Evolutionary conservation across 768 basidiomycete genomes (phyloP), one percentile per base, ranked within the genome.

Genomic region (Psilocybe subaeruginosa): DNA sequence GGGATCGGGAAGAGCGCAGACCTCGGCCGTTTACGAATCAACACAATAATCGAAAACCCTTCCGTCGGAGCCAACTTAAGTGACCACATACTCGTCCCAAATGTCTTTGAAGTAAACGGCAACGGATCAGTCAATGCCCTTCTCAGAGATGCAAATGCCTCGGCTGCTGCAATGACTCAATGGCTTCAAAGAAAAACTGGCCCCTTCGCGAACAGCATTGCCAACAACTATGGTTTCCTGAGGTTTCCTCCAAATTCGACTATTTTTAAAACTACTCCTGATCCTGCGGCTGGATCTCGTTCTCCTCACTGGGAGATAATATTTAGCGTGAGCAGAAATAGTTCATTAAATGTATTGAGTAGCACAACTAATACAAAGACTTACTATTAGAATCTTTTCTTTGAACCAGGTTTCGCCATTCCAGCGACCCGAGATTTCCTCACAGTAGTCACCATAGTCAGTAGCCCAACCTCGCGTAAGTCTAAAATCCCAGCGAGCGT

Each of bases 391-490:
- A 66, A 64, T 54, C 62, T 67, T 48, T 68, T 56, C 50, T 47
- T 66, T 27, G 45, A 56, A 11, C 69, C 66, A 3, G 60, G 51
- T 19, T 29, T 60, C 29, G n/a, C 58, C 4, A 47, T 61, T 8
- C 73, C 73, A 30, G 46, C 67, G 4, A 71, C 67, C n/a, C 73
- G 77, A 33, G 68, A 69, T 51, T 78, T 71, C 64, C 59, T 78
- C 54, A 71, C 73, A 5, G 64, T 77, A 9, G 61, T 67, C 11
- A 61, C 67, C 16, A 68, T 62, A 12, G 60, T 77, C 3, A 66
- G 75, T 17, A 72, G 74, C 9, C 78, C 78, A 8, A 71, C 75
- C 14, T 76, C 78, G 30, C 75, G 78, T 78, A 67, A 5, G 54
- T 14, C 4, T 3, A 5, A 17, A 33, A 4, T 12, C 3, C 35